Base-by-base conservation (phyloP, 441 rosid genomes). In the Erodium moschatum region DNA sequence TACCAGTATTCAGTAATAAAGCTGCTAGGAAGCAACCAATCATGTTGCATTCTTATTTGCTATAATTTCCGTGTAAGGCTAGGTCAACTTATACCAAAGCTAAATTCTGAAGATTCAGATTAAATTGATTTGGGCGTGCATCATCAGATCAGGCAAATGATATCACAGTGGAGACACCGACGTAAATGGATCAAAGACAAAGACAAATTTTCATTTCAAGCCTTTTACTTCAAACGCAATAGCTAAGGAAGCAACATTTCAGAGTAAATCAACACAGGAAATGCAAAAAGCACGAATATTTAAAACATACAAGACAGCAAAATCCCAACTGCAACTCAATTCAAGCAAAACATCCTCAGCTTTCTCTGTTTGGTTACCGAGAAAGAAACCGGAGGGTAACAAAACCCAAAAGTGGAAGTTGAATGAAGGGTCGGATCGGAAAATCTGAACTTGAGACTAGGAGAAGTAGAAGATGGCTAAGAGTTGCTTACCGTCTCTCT, bases 401-500 rank as follows among this genome's bases (percentile, higher is more conserved):
- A 15, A 52, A 52, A 42, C 12, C 35, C 35, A 31, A 31, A 31
- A 31, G 35, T 31, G 35, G 35, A 31, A 31, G 35, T 31, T 31
- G 5, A 2, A 52, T 6, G 19, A 6, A 13, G 16, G 16, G 1
- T 56, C 48, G 6, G 12, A 42, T 8, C 12, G 12, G 12, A 42
- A 2, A 8, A 42, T 8, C 8, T 15, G 13, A 15, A 52, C 11
- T 56, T 7, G 16, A 56, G 24, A n/a, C n/a, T n/a, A n/a, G n/a
- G n/a, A 2, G 4, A 1, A 52, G 60, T 52, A 18, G 52, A 63
- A 21, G 40, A 64, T 71, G 64, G 38, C 24, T 61, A 12, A 13
- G 52, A 46, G 52, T 46, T 46, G 52, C 15, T 58, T 69, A 89
- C 94, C 80, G 77, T 91, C 96, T 66, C 96, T 89, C 74, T 86